Conservation (phyloP, 1,284 basidiomycete species). For the Rhodotorula sp. region DNA sequence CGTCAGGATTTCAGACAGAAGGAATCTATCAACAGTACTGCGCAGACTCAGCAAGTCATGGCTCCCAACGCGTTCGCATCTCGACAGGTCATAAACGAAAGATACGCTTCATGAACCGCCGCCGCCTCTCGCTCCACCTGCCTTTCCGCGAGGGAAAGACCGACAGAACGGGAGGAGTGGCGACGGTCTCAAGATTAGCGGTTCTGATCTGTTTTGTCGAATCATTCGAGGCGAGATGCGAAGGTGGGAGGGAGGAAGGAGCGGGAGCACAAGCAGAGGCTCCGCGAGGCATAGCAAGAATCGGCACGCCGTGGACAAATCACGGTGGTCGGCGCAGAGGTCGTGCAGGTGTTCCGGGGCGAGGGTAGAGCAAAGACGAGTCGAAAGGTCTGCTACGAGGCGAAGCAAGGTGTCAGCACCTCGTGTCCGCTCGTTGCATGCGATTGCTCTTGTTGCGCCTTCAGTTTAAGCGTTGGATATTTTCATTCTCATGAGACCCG, state of each 20-base stretch:
- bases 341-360: too few species aligned
- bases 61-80: not conserved
- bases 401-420: not conserved
- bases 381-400: not conserved
- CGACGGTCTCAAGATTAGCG: slow-evolving; percentile 19
- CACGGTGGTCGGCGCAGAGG: too few species aligned
- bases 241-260: not conserved
- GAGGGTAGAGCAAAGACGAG: too few species aligned
- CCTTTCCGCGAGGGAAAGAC: not conserved
- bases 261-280: not conserved
- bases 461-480: slow-evolving; percentile 25
- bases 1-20: too few species aligned
- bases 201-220: slow-evolving; percentile 18
- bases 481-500: not conserved
- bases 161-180: not conserved
- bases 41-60: too few species aligned
- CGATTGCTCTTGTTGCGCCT: not conserved
- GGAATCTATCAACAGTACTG: too few species aligned
- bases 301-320: too few species aligned
- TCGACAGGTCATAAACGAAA: not conserved
- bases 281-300: not conserved
- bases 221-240: not conserved
- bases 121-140: not conserved
- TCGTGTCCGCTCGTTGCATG: not conserved
- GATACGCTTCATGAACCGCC: slow-evolving; percentile 8